Base-by-base conservation (phyloP, 1,139 yeast species). In the Yarrowia galli region DNA sequence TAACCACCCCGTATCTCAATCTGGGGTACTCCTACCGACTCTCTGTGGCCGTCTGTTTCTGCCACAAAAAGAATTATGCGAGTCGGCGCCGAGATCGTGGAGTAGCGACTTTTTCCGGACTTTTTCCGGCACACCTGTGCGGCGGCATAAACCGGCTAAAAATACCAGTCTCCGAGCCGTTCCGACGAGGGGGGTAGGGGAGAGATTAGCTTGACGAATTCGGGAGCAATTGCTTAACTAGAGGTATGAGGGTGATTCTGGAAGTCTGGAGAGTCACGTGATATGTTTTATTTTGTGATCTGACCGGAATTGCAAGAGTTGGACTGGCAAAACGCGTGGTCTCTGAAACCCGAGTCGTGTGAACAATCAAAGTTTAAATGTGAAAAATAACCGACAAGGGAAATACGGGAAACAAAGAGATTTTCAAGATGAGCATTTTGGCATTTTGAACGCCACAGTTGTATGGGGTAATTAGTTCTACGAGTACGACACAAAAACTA, bases 291-390 rank as follows among this genome's bases (percentile, higher is more conserved):
- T 6, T 4, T 5, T 16, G 6, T 36, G 35, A n/a, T 48, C 16
- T 0, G 10, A 1, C 8, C 9, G 1, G 15, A 28, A 48, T 48
- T 48, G 51, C n/a, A 1, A 8, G 1, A 28, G 32, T 10, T 28
- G 32, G 8, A 12, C 20, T 12, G 25, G 35, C 13, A 4, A n/a
- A n/a, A n/a, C n/a, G n/a, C n/a, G n/a, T n/a, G n/a, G n/a, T n/a
- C 4, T n/a, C 22, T 46, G 51, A 46, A 20, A 25, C 38, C 38
- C 38, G 36, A 9, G 53, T 48, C 53, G 53, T 12, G 53, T 48
- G 53, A 28, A 48, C 22, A 22, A 10, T 10, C 12, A 48, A 48
- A 48, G 53, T 48, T 48, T 48, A 48, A 48, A n/a, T 16, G 28
- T 6, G 25, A 15, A 20, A 43, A 10, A 43, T 45, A 45, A 18